A percentile compares a stretch with the other conserved stretches of the same genome.
These are phyloP conservation scores for Cicer pinnatifidum DNA, from an alignment of 306 rosid species.

Conservation along the genomic window DNA sequence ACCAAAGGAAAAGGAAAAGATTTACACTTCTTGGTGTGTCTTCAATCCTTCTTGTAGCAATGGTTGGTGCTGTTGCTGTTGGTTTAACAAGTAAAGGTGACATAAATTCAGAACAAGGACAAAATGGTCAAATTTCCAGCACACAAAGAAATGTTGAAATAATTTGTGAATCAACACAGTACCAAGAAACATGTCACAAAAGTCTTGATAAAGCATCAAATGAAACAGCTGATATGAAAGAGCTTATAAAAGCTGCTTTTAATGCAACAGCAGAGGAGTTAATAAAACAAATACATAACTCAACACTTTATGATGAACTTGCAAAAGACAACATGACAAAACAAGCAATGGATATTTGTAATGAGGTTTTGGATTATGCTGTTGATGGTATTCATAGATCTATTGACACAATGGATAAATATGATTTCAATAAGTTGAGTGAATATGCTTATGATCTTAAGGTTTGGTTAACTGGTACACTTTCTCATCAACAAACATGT, in stretches of 20 bases:
- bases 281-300: constrained; percentile 40
- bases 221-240: constrained; percentile 49
- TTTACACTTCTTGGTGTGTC: constrained; percentile 40
- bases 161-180: constrained; percentile 66
- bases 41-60: constrained; percentile 43
- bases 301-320: constrained; percentile 44
- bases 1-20: background rate
- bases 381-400: constrained; percentile 57
- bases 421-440: constrained; percentile 47
- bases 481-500: constrained; percentile 69
- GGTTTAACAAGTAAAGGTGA: background rate
- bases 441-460: constrained; percentile 59
- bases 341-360: constrained; percentile 63
- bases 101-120: background rate
- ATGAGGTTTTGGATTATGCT: constrained; percentile 61
- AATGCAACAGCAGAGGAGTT: constrained; percentile 44
- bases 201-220: constrained; percentile 33
- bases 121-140: background rate
- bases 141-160: constrained; percentile 45
- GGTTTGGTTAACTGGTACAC: constrained; percentile 65
- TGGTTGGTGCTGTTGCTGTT: constrained; percentile 35
- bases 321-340: constrained; percentile 56
- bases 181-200: constrained; percentile 57
- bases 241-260: constrained; percentile 56
- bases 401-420: constrained; percentile 40